Percentiles rank a stretch among this genome's conserved stretches.
These are phyloP conservation scores for Naematelia encephala DNA, from an alignment of 768 basidiomycete species.

Conservation along the genomic window DNA sequence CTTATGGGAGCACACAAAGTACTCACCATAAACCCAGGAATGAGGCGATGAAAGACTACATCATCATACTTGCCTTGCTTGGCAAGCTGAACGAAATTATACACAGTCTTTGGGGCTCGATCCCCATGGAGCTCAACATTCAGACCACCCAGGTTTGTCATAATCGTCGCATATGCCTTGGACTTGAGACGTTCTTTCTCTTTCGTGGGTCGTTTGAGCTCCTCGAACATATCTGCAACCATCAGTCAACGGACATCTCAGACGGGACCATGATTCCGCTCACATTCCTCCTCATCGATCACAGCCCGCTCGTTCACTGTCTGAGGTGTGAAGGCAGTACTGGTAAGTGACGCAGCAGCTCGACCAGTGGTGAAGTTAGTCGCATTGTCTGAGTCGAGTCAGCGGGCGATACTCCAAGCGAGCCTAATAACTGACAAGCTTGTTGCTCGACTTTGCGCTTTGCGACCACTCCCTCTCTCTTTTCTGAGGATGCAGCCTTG, in stretches of 20 bases:
- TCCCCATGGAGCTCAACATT: slow-evolving; percentile 62
- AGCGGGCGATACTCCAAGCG: neutral
- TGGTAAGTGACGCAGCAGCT: slow-evolving; percentile 88
- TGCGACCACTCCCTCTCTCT: slow-evolving; percentile 42
- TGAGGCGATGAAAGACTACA: slow-evolving; percentile 83
- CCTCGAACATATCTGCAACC: slow-evolving; percentile 80
- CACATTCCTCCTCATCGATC: slow-evolving; percentile 95
- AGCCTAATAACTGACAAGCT: slow-evolving; percentile 30
- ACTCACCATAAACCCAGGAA: slow-evolving; percentile 91
- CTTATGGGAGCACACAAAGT: neutral
- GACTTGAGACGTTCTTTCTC: slow-evolving; percentile 89
- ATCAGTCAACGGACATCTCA: neutral
- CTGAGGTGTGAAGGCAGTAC: slow-evolving; percentile 80
- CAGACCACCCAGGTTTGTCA: slow-evolving; percentile 83
- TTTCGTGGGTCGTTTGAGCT: slow-evolving; percentile 74
- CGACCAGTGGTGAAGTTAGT: slow-evolving; percentile 62
- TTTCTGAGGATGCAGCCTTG: slow-evolving; percentile 7
- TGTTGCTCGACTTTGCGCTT: slow-evolving; percentile 38
- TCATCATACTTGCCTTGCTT: slow-evolving; percentile 84
- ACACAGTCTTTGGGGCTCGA: slow-evolving; percentile 89
- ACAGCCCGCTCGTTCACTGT: slow-evolving; percentile 70
- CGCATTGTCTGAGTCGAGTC: slow-evolving; percentile 53
- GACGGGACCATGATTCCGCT: slow-evolving; percentile 14
- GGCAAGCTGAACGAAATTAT: slow-evolving; percentile 95
- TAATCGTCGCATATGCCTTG: slow-evolving; percentile 91